Conservation (phyloP, 441 rosid genomes). For the Pelargonium myrrhifolium region DNA sequence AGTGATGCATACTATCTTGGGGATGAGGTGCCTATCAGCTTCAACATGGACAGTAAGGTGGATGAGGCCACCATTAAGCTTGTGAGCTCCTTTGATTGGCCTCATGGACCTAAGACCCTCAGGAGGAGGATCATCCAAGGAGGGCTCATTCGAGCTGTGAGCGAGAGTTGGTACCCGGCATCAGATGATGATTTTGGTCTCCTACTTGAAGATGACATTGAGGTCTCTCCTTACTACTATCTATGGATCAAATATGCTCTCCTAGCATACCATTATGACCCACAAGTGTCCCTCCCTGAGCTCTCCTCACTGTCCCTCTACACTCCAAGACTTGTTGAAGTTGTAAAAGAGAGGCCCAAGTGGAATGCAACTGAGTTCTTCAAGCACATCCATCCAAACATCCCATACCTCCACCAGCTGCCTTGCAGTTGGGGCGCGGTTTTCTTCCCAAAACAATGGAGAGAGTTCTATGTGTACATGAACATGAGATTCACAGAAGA, state of each 20-base stretch:
- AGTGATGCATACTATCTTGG: constrained; percentile 67
- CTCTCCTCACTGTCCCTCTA: constrained; percentile 84
- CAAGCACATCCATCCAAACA: constrained; percentile 73
- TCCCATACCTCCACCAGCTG: constrained; percentile 86
- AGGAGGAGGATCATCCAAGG: constrained; percentile 97
- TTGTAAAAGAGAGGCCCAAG: constrained; percentile 85
- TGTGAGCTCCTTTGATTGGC: constrained; percentile 70
- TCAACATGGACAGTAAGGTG: constrained; percentile 90
- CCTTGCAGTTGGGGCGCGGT: constrained; percentile 99
- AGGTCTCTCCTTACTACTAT: constrained; percentile 90
- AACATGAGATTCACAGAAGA: constrained; percentile 90
- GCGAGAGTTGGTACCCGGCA: constrained; percentile 98
- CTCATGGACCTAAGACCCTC: constrained; percentile 77
- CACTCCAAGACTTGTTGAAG: constrained; percentile 83
- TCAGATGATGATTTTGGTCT: constrained; percentile 84
- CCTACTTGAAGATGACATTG: constrained; percentile 86
- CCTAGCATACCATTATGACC: constrained; percentile 84
- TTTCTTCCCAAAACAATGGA: constrained; percentile 99
- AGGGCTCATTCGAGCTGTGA: constrained; percentile 92
- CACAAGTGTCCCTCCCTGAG: constrained; percentile 72
- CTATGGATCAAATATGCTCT: constrained; percentile 93
- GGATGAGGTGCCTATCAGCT: constrained; percentile 78
- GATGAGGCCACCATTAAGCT: constrained; percentile 74
- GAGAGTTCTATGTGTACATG: constrained; percentile 96
- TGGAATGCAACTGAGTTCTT: constrained; percentile 89